These are phyloP conservation scores for Mortierella sp. DNA, from an alignment of 371 early-diverging fungal genomes.

Conservation along the genomic window DNA sequence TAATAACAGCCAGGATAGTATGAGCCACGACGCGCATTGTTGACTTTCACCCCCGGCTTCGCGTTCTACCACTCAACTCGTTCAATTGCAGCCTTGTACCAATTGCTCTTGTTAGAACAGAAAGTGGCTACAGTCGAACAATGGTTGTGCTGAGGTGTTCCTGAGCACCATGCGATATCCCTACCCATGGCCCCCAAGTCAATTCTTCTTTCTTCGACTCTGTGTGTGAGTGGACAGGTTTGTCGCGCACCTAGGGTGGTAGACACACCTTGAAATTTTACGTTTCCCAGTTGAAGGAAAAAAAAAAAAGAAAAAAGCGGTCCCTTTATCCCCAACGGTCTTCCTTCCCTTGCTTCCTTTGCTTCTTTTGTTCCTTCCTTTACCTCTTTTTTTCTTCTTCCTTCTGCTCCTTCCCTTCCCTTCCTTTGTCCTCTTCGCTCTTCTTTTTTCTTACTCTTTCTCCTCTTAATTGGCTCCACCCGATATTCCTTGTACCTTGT, in stretches of 20 bases:
- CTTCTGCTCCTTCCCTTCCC: not conserved
- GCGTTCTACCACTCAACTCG: too few species aligned
- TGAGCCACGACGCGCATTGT: too few species aligned
- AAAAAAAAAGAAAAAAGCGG: conserved; percentile 4
- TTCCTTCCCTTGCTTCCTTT: not conserved
- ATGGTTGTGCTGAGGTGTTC: too few species aligned
- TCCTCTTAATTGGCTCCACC: not conserved
- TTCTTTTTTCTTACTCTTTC: not conserved
- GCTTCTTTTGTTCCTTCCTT: not conserved
- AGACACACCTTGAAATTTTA: too few species aligned
- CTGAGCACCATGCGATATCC: not conserved
- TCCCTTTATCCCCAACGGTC: not conserved
- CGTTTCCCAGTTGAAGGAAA: not conserved
- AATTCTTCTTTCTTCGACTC: not conserved
- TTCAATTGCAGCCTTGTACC: too few species aligned
- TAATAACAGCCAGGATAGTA: too few species aligned
- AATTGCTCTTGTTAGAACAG: too few species aligned
- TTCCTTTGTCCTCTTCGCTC: not conserved
- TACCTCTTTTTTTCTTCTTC: not conserved
- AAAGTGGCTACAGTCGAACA: too few species aligned
- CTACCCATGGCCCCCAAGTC: not conserved
- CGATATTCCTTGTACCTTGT: not conserved
- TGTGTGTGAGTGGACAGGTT: not conserved
- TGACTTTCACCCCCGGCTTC: too few species aligned
- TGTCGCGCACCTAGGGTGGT: not conserved